Evolutionary conservation across 139 green algal species (phyloP).

Genomic region (Chlamydomonas asymmetrica): DNA sequence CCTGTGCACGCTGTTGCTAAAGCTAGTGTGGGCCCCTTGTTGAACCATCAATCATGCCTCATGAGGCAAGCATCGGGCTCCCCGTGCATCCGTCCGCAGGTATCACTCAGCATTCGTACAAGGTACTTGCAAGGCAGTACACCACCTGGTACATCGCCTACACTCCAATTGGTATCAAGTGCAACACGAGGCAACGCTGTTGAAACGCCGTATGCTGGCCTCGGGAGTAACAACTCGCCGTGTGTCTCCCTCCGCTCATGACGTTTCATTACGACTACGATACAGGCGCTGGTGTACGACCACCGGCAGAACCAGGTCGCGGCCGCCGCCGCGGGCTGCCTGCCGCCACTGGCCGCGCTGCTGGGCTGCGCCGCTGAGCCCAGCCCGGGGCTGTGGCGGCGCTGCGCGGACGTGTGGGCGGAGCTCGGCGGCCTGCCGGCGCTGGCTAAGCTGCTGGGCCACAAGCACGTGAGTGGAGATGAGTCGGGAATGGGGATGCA

Average conservation of each 20-base stretch:
- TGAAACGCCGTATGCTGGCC: too few species aligned
- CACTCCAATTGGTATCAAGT: too few species aligned
- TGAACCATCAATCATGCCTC: too few species aligned
- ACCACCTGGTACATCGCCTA: too few species aligned
- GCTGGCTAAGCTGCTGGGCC: background rate
- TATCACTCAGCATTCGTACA: too few species aligned
- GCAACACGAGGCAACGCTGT: too few species aligned
- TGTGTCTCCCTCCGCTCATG: background rate
- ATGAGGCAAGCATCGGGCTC: too few species aligned
- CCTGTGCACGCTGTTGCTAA: too few species aligned
- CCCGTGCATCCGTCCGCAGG: too few species aligned
- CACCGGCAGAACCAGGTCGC: background rate
- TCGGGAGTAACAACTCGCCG: too few species aligned
- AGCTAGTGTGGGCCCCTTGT: too few species aligned
- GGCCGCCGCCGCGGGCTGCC: background rate
- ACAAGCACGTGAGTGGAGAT: background rate
- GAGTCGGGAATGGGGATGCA: background rate
- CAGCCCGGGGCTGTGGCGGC: background rate
- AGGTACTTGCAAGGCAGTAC: too few species aligned
- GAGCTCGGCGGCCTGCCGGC: conserved; percentile 2
- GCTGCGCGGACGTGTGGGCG: background rate
- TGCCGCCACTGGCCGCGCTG: background rate
- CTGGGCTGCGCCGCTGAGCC: background rate
- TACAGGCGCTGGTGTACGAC: background rate
- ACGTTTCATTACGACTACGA: background rate